These are phyloP conservation scores for Selaginella tamariscina DNA, from an alignment of 75 land plant species.

Conservation along the genomic window DNA sequence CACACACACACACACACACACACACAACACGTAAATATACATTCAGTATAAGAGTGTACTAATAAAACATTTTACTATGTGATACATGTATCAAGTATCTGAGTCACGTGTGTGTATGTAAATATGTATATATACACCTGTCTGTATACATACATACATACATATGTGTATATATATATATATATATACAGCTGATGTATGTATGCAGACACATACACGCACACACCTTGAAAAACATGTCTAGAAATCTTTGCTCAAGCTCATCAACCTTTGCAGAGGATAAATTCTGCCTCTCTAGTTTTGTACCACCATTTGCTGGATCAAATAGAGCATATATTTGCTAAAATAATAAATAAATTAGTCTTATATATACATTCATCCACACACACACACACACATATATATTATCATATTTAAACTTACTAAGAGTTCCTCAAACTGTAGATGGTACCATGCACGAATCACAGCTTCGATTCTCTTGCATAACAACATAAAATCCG, in stretches of 20 bases:
- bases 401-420: not conserved
- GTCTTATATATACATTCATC: no score
- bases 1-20: not conserved
- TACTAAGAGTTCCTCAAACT: constrained; percentile 92
- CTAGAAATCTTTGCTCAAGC: constrained; percentile 72
- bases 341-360: no score
- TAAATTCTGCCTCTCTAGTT: constrained; percentile 57
- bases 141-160: no score
- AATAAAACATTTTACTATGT: not conserved
- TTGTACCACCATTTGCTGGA: constrained; percentile 61
- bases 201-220: no score
- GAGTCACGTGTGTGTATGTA: no score
- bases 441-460: constrained; percentile 81
- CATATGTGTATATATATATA: no score
- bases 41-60: not conserved
- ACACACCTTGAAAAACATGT: constrained; percentile 69
- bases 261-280: constrained; percentile 44
- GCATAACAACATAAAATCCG: constrained; percentile 64
- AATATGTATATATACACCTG: no score
- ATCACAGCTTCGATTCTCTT: constrained; percentile 81
- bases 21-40: not conserved
- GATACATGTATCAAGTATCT: no score
- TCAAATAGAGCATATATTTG: constrained; percentile 93
- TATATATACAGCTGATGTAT: no score
- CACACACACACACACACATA: no score